Conservation (phyloP, 495 filamentous ascomycete genomes). For the Penicillium psychrofluorescens region DNA sequence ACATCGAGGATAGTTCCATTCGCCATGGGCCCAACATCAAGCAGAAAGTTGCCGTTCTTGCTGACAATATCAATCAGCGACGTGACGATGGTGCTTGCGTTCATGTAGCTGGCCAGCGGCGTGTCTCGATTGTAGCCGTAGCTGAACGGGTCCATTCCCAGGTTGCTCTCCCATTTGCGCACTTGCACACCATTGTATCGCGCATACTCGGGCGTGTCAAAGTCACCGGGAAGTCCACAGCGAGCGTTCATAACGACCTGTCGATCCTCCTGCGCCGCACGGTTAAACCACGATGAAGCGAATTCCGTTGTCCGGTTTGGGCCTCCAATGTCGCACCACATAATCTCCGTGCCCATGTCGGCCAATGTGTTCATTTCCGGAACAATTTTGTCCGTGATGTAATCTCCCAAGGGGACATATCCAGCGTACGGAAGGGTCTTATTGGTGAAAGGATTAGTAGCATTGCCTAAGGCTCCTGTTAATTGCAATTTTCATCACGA, state of each 20-base stretch:
- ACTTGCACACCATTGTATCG: constrained; percentile 37
- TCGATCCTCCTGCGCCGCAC: constrained; percentile 20
- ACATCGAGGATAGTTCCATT: constrained; percentile 45
- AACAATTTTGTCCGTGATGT: constrained; percentile 39
- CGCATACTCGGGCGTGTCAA: constrained; percentile 47
- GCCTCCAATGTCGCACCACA: constrained; percentile 52
- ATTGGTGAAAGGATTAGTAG: constrained; percentile 45
- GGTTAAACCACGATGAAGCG: constrained; percentile 42
- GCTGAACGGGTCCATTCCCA: constrained; percentile 47
- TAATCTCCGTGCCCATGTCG: constrained; percentile 43
- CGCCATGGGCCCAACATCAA: constrained; percentile 46
- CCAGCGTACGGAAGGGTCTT: constrained; percentile 41
- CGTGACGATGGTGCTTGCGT: constrained; percentile 35
- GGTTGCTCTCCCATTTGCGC: constrained; percentile 50
- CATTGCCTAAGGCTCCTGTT: constrained; percentile 19
- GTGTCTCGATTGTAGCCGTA: constrained; percentile 52
- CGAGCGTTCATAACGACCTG: constrained; percentile 47
- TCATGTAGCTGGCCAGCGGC: constrained; percentile 39
- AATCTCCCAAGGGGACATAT: constrained; percentile 36
- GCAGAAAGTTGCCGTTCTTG: constrained; percentile 51
- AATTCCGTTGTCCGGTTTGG: constrained; percentile 42
- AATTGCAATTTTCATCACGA: background rate
- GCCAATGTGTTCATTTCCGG: constrained; percentile 47
- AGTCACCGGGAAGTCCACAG: constrained; percentile 44
- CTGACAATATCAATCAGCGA: constrained; percentile 44